phyloP scores from a whole-genome alignment of 2,329 filamentous ascomycete species.

The Hypoxylon rubiginosum region DNA sequence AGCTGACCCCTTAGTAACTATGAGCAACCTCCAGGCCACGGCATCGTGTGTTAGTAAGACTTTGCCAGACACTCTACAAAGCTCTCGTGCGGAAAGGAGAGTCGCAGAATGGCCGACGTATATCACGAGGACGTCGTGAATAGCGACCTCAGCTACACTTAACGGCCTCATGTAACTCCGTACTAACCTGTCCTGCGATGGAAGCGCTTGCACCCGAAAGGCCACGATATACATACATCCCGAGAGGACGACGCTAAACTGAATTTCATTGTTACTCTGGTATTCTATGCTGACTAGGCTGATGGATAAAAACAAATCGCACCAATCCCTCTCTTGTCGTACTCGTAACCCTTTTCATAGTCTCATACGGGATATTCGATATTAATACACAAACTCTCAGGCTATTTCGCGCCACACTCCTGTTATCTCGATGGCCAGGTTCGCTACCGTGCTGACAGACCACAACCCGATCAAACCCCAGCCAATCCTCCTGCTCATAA shows the following conservation, averaged over 20 bases:
- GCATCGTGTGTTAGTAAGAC: neutral
- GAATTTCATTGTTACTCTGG: slow-evolving; percentile 5
- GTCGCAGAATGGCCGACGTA: neutral
- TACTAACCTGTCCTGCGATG: neutral
- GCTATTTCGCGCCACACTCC: slow-evolving; percentile 63
- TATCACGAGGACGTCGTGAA: neutral
- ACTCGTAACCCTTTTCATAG: slow-evolving; percentile 28
- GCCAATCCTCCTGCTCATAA: slow-evolving; percentile 85
- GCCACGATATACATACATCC: neutral
- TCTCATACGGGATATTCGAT: slow-evolving; percentile 16
- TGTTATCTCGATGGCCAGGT: slow-evolving; percentile 83
- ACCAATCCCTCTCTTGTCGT: slow-evolving; percentile 18
- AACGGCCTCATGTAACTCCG: too few species aligned
- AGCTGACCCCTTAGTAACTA: neutral
- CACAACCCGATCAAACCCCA: slow-evolving; percentile 84
- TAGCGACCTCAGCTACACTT: neutral
- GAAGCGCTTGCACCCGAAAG: neutral
- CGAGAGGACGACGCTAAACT: neutral
- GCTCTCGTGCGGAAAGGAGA: neutral
- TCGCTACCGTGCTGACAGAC: slow-evolving; percentile 82
- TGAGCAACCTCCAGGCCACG: neutral
- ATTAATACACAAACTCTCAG: slow-evolving; percentile 23
- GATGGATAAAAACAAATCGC: neutral
- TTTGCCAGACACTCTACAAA: neutral
- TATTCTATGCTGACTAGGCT: neutral